Evolutionary conservation across 1,284 basidiomycete genomes (phyloP).

Genomic region (Ceratobasidium sp.): DNA sequence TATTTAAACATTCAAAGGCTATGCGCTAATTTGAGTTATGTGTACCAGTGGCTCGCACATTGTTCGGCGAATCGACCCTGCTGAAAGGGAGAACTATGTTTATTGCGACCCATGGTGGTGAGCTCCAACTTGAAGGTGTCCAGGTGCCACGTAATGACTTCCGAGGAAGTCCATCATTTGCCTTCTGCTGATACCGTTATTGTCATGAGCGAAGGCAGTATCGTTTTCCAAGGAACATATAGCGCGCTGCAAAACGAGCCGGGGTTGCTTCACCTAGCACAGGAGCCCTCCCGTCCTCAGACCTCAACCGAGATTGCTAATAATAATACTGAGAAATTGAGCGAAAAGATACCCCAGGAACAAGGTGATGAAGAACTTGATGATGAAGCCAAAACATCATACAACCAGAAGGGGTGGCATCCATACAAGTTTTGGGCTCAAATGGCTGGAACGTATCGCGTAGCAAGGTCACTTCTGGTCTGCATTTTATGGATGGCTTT

Average conservation of each 20-base stretch:
- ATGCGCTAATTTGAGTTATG: not conserved
- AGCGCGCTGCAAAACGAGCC: not conserved
- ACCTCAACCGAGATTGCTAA: not conserved
- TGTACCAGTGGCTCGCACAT: not conserved
- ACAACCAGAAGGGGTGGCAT: constrained; percentile 1
- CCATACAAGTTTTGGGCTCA: constrained; percentile 9
- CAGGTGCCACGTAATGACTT: not conserved
- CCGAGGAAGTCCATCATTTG: not conserved
- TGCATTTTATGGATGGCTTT: not conserved
- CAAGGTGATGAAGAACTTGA: not conserved
- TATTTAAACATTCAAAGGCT: no score
- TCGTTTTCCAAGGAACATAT: constrained; percentile 1
- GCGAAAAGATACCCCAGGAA: not conserved
- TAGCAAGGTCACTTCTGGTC: not conserved
- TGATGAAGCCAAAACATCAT: not conserved
- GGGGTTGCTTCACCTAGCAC: not conserved
- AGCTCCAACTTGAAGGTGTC: not conserved
- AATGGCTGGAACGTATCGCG: constrained; percentile 2
- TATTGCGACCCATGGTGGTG: constrained; percentile 2
- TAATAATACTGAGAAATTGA: not conserved
- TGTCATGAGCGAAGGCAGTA: not conserved
- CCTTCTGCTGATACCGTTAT: not conserved
- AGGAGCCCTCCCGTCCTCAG: not conserved
- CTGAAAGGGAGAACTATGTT: constrained; percentile 1
- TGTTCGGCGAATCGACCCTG: not conserved